A percentile compares a stretch with the other conserved stretches of the same genome.
Conservation (phyloP, 495 filamentous ascomycete species). For the Penicillium steckii region DNA sequence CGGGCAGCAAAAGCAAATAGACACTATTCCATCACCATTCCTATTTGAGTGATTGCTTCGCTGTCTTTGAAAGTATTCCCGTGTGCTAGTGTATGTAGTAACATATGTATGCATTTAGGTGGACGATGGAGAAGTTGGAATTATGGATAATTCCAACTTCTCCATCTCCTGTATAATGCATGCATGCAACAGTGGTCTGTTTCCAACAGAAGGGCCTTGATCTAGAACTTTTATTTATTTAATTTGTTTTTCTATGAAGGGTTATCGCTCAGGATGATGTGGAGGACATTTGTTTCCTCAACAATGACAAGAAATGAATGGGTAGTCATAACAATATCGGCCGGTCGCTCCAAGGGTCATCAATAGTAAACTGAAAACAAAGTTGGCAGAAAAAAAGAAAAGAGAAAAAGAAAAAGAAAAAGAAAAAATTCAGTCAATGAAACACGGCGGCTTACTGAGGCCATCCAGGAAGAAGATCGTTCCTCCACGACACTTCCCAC, state of each 20-base stretch:
- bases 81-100: too few relatives aligned
- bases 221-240: slow-evolving; percentile 31
- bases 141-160: too few relatives aligned
- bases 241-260: background rate
- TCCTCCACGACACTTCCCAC: background rate
- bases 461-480: slow-evolving; percentile 12
- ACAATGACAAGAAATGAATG: slow-evolving; percentile 10
- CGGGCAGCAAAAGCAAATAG: slow-evolving; percentile 8
- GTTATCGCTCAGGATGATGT: background rate
- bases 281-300: slow-evolving; percentile 9
- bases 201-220: slow-evolving; percentile 15
- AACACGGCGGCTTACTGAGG: slow-evolving; percentile 24
- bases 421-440: slow-evolving; percentile 1
- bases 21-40: slow-evolving; percentile 2
- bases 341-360: slow-evolving; percentile 26
- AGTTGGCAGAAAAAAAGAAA: slow-evolving; percentile 19
- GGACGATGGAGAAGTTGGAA: too few relatives aligned
- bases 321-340: slow-evolving; percentile 30
- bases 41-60: background rate
- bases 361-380: background rate
- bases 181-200: slow-evolving; percentile 10
- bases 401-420: slow-evolving; percentile 20
- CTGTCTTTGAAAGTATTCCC: background rate
- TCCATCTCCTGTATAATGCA: too few relatives aligned
- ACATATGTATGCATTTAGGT: background rate